Conservation (phyloP, 116 monocot species). For the Iris pallida region DNA sequence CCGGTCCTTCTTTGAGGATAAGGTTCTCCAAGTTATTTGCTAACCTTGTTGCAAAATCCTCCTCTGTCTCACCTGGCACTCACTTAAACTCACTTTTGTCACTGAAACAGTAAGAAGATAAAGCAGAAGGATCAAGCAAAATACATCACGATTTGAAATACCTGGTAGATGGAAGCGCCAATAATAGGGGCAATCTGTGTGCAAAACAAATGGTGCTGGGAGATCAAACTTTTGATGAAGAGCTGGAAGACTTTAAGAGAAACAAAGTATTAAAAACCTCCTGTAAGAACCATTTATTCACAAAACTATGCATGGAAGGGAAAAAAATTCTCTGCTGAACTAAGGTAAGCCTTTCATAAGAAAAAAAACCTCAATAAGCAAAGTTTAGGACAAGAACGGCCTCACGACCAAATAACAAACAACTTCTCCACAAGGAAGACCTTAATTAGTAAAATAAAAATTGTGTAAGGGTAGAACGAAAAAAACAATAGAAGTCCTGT, state of each 20-base stretch:
- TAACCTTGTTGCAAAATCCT: slow-evolving; percentile 86
- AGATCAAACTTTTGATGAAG: slow-evolving; percentile 98
- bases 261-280: no score
- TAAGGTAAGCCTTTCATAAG: no score
- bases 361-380: no score
- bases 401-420: no score
- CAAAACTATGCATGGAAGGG: no score
- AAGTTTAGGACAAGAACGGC: no score
- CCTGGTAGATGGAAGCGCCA: slow-evolving; percentile 95
- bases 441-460: no score
- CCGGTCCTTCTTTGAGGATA: slow-evolving; percentile 94
- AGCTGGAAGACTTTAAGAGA: slow-evolving; percentile 95
- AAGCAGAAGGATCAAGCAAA: not conserved
- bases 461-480: no score
- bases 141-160: slow-evolving; percentile 12
- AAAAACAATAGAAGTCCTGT: no score
- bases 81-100: not conserved
- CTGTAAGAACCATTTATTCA: no score
- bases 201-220: slow-evolving; percentile 88
- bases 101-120: not conserved
- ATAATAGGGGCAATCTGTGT: slow-evolving; percentile 98
- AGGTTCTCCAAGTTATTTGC: slow-evolving; percentile 92
- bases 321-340: no score
- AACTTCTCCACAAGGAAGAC: no score
- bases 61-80: slow-evolving; percentile 84